Conservation (phyloP, 176 grass and related monocot genomes). For the Oryza coarctata region DNA sequence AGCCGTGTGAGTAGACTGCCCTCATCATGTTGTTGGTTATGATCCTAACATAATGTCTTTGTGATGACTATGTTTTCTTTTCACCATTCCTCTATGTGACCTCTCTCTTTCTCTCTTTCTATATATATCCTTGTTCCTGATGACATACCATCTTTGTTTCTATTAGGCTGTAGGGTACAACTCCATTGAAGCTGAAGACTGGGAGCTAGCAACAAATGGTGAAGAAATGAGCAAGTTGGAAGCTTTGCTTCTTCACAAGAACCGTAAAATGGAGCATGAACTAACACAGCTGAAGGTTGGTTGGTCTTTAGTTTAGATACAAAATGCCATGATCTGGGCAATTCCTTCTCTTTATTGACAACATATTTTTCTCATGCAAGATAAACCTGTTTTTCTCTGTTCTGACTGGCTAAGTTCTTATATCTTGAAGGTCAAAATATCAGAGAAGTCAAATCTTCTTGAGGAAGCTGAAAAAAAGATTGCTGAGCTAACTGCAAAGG, state of each 20-base stretch:
- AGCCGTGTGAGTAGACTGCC: background rate
- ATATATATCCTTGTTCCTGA: slow-evolving; percentile 27
- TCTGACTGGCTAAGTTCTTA: slow-evolving; percentile 35
- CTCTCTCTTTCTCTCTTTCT: background rate
- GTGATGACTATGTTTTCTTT: background rate
- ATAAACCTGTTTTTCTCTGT: slow-evolving; percentile 28
- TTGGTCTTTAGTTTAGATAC: slow-evolving; percentile 24
- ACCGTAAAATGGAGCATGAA: slow-evolving; percentile 99
- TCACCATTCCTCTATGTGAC: background rate
- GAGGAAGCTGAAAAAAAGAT: slow-evolving; percentile 81
- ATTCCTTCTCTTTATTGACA: background rate
- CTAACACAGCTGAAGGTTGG: slow-evolving; percentile 93
- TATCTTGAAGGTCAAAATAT: slow-evolving; percentile 89
- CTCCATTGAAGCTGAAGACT: slow-evolving; percentile 99
- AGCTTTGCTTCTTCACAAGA: slow-evolving; percentile 97
- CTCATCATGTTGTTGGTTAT: background rate
- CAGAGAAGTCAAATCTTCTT: slow-evolving; percentile 75
- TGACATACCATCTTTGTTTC: slow-evolving; percentile 16
- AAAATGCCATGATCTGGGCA: slow-evolving; percentile 5
- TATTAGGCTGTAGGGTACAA: slow-evolving; percentile 96
- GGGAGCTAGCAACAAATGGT: slow-evolving; percentile 92
- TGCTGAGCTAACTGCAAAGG: slow-evolving; percentile 65
- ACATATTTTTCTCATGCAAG: background rate
- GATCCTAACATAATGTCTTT: slow-evolving; percentile 17
- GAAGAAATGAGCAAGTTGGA: slow-evolving; percentile 99